Evolutionary conservation across 2,329 filamentous ascomycete species (phyloP), one percentile per base, ranked within the genome.

Genomic region (Colletotrichum falcatum): DNA sequence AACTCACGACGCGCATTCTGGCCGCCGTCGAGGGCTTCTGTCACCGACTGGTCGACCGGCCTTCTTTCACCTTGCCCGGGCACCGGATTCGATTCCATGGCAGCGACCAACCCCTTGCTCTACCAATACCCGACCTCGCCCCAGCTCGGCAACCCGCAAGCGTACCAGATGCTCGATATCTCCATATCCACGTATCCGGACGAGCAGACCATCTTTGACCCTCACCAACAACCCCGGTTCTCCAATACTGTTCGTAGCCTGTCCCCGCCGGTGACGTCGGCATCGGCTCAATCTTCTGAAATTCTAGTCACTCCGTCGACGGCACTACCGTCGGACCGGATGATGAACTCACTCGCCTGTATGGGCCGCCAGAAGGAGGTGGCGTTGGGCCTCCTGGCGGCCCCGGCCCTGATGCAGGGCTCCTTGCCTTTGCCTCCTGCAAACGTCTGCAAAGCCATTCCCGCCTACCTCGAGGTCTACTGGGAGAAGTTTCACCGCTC

Each of bases 381-480:
- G 74, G 78, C 80, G 61, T 73, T 83, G 75, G 80, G 75, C 67
- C 77, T 80, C 70, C 77, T 82, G 73, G 77, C 65, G 63, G 78
- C 73, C 59, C 76, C 80, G 63, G 77, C 80, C 61, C 76, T 86
- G 73, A 79, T 81, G 71, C 77, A 78, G 39, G 79, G 80, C 58
- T 75, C 76, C 55, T 75, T 84, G 72, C 76, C 78, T 68, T 71
- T 77, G 66, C 73, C 79, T 61, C 65, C 71, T 46, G 69, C 65
- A 48, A 70, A 61, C 58, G 78, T 81, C 54, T 81, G 80, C 70
- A 82, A 80, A 60, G 81, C 82, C 49, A 82, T 88, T 55, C 85
- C 87, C 51, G 76, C 76, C 51, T 88, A 88, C 72, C 79, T 89
- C 70, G 80, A 85, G 30, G 78, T 85, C 44, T 89, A 88, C 77